phyloP scores from a whole-genome alignment of 106 monocot species.

The Phalaenopsis equestris region DNA sequence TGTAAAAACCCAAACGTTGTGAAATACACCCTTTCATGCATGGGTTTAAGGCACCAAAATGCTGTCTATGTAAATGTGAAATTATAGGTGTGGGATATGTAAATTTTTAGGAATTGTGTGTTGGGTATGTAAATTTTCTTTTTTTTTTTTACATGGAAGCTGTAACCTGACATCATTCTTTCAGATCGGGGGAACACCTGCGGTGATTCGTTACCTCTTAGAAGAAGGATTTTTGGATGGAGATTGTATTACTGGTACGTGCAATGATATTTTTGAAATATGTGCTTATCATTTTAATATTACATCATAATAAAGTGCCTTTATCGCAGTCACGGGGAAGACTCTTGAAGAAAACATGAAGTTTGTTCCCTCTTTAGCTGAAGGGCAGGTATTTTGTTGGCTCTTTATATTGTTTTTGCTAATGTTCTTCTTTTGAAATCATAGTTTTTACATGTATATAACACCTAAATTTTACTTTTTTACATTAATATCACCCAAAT shows the following conservation, averaged over 20 bases:
- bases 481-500: too few relatives aligned
- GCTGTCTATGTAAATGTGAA: too few relatives aligned
- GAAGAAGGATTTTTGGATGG: conserved; percentile 79
- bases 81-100: too few relatives aligned
- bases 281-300: neutral
- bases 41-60: too few relatives aligned
- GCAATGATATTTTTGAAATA: neutral
- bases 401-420: conserved; percentile 2
- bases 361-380: conserved; percentile 56
- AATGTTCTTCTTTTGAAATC: neutral
- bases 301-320: neutral
- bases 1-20: too few relatives aligned
- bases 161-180: neutral
- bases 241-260: conserved; percentile 89
- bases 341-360: conserved; percentile 92
- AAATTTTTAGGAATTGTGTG: too few relatives aligned
- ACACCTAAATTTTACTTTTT: too few relatives aligned
- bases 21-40: too few relatives aligned
- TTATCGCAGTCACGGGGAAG: conserved; percentile 81
- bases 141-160: neutral
- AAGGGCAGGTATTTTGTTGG: conserved; percentile 63
- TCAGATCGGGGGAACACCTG: conserved; percentile 93
- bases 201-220: conserved; percentile 81
- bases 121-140: too few relatives aligned
- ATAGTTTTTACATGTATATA: neutral